Evolutionary conservation across 805 yeast species (phyloP).

Genomic region (Metschnikowia similis): DNA sequence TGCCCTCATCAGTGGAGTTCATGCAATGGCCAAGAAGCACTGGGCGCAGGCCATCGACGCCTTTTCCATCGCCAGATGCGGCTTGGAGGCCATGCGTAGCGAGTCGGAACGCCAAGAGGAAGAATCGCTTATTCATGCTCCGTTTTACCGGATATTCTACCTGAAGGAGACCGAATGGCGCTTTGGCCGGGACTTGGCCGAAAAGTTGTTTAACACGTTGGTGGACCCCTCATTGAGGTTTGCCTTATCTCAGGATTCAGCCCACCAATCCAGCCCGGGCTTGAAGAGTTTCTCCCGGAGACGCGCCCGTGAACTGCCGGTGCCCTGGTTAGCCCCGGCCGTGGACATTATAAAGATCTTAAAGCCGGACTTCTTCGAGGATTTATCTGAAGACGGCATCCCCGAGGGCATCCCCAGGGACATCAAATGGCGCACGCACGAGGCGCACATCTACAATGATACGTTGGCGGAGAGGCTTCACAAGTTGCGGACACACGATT

Average conservation of each 20-base stretch:
- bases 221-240: slow-evolving; percentile 66
- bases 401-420: slow-evolving; percentile 27
- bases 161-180: slow-evolving; percentile 9
- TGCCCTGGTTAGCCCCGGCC: slow-evolving; percentile 36
- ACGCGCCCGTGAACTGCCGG: slow-evolving; percentile 25
- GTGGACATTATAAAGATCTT: slow-evolving; percentile 32
- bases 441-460: slow-evolving; percentile 63
- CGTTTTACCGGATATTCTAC: too few relatives aligned
- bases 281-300: slow-evolving; percentile 47
- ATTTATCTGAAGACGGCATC: slow-evolving; percentile 20
- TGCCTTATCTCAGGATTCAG: slow-evolving; percentile 42
- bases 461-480: slow-evolving; percentile 62
- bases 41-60: slow-evolving; percentile 52
- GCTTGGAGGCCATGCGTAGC: slow-evolving; percentile 45
- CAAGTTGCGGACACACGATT: slow-evolving; percentile 29
- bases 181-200: slow-evolving; percentile 38
- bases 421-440: slow-evolving; percentile 47
- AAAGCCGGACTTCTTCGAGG: slow-evolving; percentile 28
- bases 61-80: slow-evolving; percentile 58
- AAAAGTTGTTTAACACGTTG: slow-evolving; percentile 52
- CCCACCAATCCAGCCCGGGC: slow-evolving; percentile 31
- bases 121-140: too few relatives aligned
- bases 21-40: slow-evolving; percentile 47
- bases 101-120: too few relatives aligned
- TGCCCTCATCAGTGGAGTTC: slow-evolving; percentile 51